phyloP scores from a whole-genome alignment of 208 protist species.

The Acanthamoeba healyi region DNA sequence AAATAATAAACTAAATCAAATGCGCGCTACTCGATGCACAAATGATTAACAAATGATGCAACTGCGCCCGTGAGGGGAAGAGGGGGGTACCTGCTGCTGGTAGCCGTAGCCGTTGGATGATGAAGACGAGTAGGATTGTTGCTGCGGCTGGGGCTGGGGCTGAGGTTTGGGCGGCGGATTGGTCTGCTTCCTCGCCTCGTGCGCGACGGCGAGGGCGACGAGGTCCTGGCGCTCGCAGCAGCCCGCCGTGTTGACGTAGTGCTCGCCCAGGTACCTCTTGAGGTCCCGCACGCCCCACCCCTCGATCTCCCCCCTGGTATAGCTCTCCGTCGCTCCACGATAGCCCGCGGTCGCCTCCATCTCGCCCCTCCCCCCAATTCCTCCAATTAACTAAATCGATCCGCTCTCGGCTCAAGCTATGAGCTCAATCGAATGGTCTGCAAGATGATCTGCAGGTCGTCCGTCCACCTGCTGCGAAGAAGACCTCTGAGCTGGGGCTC shows the following conservation, averaged over 20 bases:
- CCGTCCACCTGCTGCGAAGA: too few species aligned
- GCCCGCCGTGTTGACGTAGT: conserved; percentile 8
- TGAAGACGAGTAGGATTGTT: neutral
- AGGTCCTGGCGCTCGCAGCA: conserved; percentile 3
- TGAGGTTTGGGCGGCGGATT: neutral
- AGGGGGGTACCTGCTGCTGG: too few species aligned
- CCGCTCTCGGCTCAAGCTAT: too few species aligned
- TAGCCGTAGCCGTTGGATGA: neutral
- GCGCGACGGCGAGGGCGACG: neutral
- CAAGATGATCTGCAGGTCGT: neutral
- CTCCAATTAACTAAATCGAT: too few species aligned
- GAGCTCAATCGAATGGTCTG: neutral
- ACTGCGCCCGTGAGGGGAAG: too few species aligned
- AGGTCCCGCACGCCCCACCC: conserved; percentile 50
- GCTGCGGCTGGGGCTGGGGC: conserved; percentile 30
- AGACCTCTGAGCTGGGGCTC: neutral
- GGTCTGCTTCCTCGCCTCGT: conserved; percentile 20
- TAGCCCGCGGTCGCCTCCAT: conserved; percentile 19
- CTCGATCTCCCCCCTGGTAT: conserved; percentile 23
- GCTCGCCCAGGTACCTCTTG: conserved; percentile 31
- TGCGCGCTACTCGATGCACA: neutral
- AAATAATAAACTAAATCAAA: conserved; percentile 29
- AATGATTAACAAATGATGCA: neutral
- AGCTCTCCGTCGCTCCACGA: neutral
- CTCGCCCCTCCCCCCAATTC: neutral